Evolutionary conservation across 805 yeast genomes (phyloP), one percentile per base, ranked within the genome.

Genomic region (Saccharomycopsis lassenensis): DNA sequence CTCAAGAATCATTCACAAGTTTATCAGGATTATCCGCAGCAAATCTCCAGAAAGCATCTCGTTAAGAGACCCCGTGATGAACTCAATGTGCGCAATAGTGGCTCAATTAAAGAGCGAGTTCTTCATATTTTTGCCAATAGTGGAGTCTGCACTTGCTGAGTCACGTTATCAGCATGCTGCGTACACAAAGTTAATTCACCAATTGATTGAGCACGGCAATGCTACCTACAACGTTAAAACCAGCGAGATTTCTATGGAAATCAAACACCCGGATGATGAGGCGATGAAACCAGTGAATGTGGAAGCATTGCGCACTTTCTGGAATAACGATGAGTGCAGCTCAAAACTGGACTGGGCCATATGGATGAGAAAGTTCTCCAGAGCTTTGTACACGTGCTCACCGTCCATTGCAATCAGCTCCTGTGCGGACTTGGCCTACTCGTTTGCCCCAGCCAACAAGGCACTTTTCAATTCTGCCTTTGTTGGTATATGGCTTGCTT

Each of bases 301-400:
- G 31, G 69, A 63, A 26, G 69, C 72, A 0, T 62, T 91, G 48
- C 78, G 83, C 49, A 71, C 74, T 29, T 84, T 87, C 1, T 91
- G 98, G 97, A 95, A 86, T 47, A 80, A 94, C 19, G 72, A 82
- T 17, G 89, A 84, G 46, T 73, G 89, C 46, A 71, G 93, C 35
- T 84, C 96, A 0, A 77, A 77, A 48, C 97, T 87, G 48, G 98
- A 91, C 47, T 91, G 98, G 98, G 89, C 82, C 48, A 97, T 91
- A 52, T 91, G 99, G 99, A 75, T 86, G 46, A 71, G 94, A 41
- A 66, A 91, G 40, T 63, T 91, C 32, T 77, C 91, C 47, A 80
- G 85, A 35, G 95, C 86, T 51, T 56, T 91, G 23, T 61, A 91
- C 45, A 84, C 82, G 48, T 95, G 87, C 52, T 83, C 95, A 24